Conservation (phyloP, 176 grass and related monocot genomes). For the Oryza australiensis region DNA sequence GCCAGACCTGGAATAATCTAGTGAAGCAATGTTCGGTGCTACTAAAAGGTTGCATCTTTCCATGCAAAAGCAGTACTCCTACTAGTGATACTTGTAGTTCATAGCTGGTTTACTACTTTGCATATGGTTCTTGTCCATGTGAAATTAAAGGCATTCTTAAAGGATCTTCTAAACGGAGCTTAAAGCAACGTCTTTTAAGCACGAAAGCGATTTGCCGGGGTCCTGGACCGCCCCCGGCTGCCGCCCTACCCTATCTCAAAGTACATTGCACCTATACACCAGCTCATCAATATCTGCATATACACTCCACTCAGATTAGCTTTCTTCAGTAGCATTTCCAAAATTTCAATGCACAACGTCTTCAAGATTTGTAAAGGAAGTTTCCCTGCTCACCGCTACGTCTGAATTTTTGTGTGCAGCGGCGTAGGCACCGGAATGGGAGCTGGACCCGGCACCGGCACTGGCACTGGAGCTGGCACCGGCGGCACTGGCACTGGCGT, state of each 20-base stretch:
- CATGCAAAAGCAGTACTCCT: background rate
- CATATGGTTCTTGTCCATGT: slow-evolving; percentile 28
- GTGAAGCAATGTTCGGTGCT: background rate
- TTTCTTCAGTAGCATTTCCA: background rate
- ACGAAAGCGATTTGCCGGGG: background rate
- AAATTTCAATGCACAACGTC: background rate
- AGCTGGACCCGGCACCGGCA: background rate
- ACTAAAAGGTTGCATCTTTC: background rate
- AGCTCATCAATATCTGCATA: background rate
- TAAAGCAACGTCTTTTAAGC: slow-evolving; percentile 24
- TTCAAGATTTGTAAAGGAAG: background rate
- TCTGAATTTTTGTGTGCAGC: slow-evolving; percentile 6
- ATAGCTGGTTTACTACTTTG: background rate
- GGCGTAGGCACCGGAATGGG: background rate
- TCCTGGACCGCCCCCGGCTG: background rate
- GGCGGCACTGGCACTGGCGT: background rate
- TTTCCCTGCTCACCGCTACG: background rate
- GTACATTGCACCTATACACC: background rate
- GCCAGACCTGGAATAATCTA: background rate
- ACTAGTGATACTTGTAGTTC: background rate
- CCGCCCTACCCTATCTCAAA: background rate
- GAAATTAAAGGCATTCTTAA: slow-evolving; percentile 16
- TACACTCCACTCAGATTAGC: background rate
- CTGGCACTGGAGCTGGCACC: background rate
- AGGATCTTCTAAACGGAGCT: background rate